Evolutionary conservation across 164 flowering plant species (phyloP).

Genomic region (Tinospora cordifolia): DNA sequence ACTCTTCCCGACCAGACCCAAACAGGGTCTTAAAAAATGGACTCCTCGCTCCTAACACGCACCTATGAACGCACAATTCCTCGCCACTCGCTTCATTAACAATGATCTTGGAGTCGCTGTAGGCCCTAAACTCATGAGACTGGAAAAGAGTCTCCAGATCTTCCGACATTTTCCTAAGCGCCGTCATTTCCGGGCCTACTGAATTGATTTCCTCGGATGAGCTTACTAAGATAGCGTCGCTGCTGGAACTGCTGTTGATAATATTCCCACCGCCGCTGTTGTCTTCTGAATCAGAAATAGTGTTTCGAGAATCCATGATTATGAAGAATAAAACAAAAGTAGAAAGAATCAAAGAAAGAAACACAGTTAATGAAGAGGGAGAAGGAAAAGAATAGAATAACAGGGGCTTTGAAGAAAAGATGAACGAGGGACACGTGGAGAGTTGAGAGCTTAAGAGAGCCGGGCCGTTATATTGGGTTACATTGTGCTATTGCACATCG

Average conservation of each 20-base stretch:
- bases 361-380: too few relatives aligned
- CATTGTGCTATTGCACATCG: too few relatives aligned
- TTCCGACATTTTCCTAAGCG: slow-evolving; percentile 42
- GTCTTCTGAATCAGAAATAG: too few relatives aligned
- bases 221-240: slow-evolving; percentile 24
- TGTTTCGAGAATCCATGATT: too few relatives aligned
- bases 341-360: too few relatives aligned
- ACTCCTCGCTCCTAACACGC: slow-evolving; percentile 54
- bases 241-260: slow-evolving; percentile 17
- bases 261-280: too few relatives aligned
- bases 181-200: slow-evolving; percentile 23
- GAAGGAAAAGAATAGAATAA: too few relatives aligned
- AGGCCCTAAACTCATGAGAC: slow-evolving; percentile 31
- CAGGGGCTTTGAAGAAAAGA: too few relatives aligned
- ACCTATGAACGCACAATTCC: slow-evolving; percentile 57
- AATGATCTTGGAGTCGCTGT: slow-evolving; percentile 48
- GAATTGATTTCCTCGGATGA: slow-evolving; percentile 12
- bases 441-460: too few relatives aligned
- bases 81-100: slow-evolving; percentile 21
- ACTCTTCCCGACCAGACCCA: slow-evolving; percentile 17
- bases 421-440: too few relatives aligned
- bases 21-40: slow-evolving; percentile 44
- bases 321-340: too few relatives aligned
- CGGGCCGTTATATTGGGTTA: too few relatives aligned
- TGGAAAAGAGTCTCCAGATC: slow-evolving; percentile 42